A percentile compares a stretch with the other conserved stretches of the same genome.
phyloP scores from a whole-genome alignment of 2,329 filamentous ascomycete genomes.

The Phialophora verrucosa region DNA sequence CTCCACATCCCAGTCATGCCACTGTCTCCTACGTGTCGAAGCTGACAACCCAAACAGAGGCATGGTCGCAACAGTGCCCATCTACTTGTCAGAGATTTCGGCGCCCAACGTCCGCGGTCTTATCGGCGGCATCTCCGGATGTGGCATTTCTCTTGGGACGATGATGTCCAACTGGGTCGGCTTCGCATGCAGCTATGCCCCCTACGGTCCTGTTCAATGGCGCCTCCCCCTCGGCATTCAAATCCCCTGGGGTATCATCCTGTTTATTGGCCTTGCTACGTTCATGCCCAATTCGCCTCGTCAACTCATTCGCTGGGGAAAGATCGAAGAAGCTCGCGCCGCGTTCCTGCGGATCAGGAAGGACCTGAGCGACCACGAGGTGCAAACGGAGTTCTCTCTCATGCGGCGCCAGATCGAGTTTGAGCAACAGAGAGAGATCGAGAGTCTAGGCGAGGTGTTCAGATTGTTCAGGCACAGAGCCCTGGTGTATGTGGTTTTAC shows the following conservation, averaged over 20 bases:
- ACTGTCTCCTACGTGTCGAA: conserved; percentile 44
- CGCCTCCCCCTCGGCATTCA: conserved; percentile 81
- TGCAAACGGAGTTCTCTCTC: conserved; percentile 79
- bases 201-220: conserved; percentile 70
- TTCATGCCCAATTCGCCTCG: conserved; percentile 86
- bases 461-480: conserved; percentile 67
- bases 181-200: conserved; percentile 70
- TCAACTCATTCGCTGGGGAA: conserved; percentile 79
- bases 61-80: conserved; percentile 39
- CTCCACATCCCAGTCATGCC: conserved; percentile 69
- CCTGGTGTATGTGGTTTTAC: conserved; percentile 56
- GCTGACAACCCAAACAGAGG: conserved; percentile 12
- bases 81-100: conserved; percentile 46
- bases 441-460: conserved; percentile 60
- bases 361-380: conserved; percentile 75
- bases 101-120: conserved; percentile 71
- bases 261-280: conserved; percentile 70
- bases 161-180: conserved; percentile 75
- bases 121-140: conserved; percentile 80
- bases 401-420: conserved; percentile 89
- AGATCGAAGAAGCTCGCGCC: conserved; percentile 67
- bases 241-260: conserved; percentile 78
- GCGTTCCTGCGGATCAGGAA: conserved; percentile 73
- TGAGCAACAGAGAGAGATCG: conserved; percentile 67
- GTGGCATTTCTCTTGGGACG: conserved; percentile 80